Evolutionary conservation across 2,329 filamentous ascomycete genomes (phyloP), one percentile per base, ranked within the genome.

Genomic region (Calonectria multiphialidica): DNA sequence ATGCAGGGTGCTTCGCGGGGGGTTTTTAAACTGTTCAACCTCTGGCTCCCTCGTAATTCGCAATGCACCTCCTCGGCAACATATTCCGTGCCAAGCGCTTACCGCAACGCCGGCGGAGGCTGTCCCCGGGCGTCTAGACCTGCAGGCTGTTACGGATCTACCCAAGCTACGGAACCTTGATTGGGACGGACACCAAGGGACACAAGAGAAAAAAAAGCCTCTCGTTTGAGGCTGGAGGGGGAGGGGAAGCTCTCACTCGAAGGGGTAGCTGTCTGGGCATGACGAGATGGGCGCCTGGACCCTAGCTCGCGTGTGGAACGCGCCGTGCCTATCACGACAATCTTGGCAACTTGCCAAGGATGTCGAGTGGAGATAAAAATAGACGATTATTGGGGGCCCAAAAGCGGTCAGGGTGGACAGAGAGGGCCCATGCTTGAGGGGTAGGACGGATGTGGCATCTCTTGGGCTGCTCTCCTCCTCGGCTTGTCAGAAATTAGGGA

Each of bases 31-130:
- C 33, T 18, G 5, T 62, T 62, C 23, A 44, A 25, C 25, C 18
- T 33, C 25, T 62, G 57, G 57, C 37, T 62, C 57, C 23, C 40
- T 45, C 57, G 57, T 45, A 42, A 45, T 33, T 33, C 18, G 15
- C 23, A 18, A 62, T 62, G 57, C 57, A 62, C 25, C 16, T 62
- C 25, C 57, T 33, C 57, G 57, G 57, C 57, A 62, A 21, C 37
- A 25, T n/a, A 28, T 42, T 45, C 57, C 57, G 57, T 62, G 57
- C 57, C 57, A 62, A 62, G 57, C 37, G 37, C 57, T 62, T 21
- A 62, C 57, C 57, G 57, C 57, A 62, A 13, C 40, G 49, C 25
- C 49, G 8, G 33, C 16, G 10, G 13, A 23, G n/a, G 13, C 49
- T 53, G 18, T 16, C n/a, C 57, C 18, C 6, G 44, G n/a, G 2